These are phyloP conservation scores for Panus rudis DNA, from an alignment of 768 basidiomycete species.

Conservation along the genomic window DNA sequence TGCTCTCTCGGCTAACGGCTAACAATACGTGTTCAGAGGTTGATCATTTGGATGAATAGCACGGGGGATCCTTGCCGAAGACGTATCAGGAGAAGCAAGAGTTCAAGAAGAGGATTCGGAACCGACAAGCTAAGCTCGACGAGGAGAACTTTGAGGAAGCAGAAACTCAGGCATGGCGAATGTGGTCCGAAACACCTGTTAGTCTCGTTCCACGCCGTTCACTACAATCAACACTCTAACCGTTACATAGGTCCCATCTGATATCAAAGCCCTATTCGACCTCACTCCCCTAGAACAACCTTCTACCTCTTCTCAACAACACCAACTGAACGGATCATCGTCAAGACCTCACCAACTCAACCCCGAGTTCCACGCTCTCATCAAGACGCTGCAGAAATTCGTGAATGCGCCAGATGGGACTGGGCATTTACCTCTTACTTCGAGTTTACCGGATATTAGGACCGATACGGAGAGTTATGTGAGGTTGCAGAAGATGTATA, in stretches of 20 bases:
- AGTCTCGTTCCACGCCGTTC: constrained; percentile 5
- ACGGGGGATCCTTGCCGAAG: constrained; percentile 53
- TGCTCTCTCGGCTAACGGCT: neutral
- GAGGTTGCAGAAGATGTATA: constrained; percentile 80
- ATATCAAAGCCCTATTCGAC: constrained; percentile 56
- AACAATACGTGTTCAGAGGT: neutral
- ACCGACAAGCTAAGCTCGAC: constrained; percentile 66
- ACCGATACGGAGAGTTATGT: constrained; percentile 81
- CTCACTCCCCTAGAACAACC: constrained; percentile 46
- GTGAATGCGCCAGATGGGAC: constrained; percentile 42
- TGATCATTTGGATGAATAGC: constrained; percentile 33
- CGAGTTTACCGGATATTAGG: constrained; percentile 94
- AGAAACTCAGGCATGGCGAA: constrained; percentile 77
- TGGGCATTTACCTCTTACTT: constrained; percentile 66
- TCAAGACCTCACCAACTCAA: constrained; percentile 2
- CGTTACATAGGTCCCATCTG: constrained; percentile 50
- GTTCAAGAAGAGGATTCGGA: constrained; percentile 65
- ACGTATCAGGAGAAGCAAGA: constrained; percentile 59
- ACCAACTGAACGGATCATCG: neutral
- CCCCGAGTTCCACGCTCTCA: constrained; percentile 67
- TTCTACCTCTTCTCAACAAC: constrained; percentile 36
- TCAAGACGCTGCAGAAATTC: constrained; percentile 67
- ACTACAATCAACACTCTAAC: neutral
- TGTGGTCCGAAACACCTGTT: constrained; percentile 55
- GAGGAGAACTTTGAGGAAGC: constrained; percentile 99